These are phyloP conservation scores for Thermothelomyces thermophilus DNA, from an alignment of 2,329 filamentous ascomycete genomes.

Conservation along the genomic window DNA sequence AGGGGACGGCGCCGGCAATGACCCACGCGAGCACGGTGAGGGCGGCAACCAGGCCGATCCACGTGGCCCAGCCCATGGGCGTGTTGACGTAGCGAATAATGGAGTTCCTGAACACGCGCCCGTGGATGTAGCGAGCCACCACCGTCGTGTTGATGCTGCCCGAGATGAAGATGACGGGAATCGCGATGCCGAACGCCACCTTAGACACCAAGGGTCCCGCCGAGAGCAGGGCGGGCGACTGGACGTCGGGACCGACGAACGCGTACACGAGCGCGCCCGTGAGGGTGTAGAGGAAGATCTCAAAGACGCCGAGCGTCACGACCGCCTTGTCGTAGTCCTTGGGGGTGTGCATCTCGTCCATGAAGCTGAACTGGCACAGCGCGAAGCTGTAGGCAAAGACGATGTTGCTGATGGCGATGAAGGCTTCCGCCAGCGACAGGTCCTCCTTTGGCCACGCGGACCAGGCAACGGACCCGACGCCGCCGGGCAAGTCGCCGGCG, in stretches of 20 bases:
- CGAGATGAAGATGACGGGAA: slow-evolving; percentile 68
- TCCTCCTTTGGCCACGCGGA: slow-evolving; percentile 41
- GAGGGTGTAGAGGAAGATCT: slow-evolving; percentile 60
- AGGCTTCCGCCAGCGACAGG: slow-evolving; percentile 46
- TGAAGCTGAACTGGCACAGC: slow-evolving; percentile 47
- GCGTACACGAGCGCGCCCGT: slow-evolving; percentile 63
- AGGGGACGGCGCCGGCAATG: slow-evolving; percentile 66
- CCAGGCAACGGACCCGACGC: slow-evolving; percentile 31
- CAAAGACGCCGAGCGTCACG: slow-evolving; percentile 52
- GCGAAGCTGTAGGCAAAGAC: slow-evolving; percentile 61
- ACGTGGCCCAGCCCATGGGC: slow-evolving; percentile 39
- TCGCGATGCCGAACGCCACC: slow-evolving; percentile 61
- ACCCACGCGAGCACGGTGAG: slow-evolving; percentile 62
- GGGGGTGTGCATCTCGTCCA: slow-evolving; percentile 48
- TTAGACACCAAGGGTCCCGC: slow-evolving; percentile 54
- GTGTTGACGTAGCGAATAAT: slow-evolving; percentile 44
- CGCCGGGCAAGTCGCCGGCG: slow-evolving; percentile 24
- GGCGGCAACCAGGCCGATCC: slow-evolving; percentile 51
- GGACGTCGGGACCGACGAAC: slow-evolving; percentile 57
- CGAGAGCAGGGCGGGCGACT: slow-evolving; percentile 62
- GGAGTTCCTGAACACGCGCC: slow-evolving; percentile 38
- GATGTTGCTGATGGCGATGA: slow-evolving; percentile 60
- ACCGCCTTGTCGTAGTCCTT: slow-evolving; percentile 48
- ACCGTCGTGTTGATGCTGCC: slow-evolving; percentile 60
- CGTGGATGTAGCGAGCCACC: slow-evolving; percentile 41